A percentile compares a stretch with the other conserved stretches of the same genome.
phyloP scores from a whole-genome alignment of 1,139 yeast species.

The Diutina scorzettiae region DNA sequence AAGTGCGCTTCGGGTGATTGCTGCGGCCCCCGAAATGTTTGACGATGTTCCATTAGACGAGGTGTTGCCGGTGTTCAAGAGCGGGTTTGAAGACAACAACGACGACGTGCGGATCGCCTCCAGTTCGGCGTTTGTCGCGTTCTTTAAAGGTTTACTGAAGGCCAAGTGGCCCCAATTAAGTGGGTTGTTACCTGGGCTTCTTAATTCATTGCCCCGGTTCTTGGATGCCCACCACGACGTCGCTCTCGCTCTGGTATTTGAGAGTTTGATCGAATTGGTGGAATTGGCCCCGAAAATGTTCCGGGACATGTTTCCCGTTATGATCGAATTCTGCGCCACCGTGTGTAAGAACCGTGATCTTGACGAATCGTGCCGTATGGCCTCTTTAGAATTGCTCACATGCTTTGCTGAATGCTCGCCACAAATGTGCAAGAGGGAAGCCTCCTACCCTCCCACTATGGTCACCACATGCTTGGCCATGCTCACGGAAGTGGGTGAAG shows the following conservation, averaged over 20 bases:
- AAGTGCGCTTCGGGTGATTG: conserved; percentile 79
- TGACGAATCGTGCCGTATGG: conserved; percentile 69
- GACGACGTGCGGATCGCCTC: conserved; percentile 88
- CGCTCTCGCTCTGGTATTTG: conserved; percentile 80
- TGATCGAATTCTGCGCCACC: conserved; percentile 71
- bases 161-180: conserved; percentile 65
- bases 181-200: conserved; percentile 67
- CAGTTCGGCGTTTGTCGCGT: conserved; percentile 84
- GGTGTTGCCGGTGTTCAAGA: conserved; percentile 56
- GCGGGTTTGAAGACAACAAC: conserved; percentile 66
- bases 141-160: conserved; percentile 73
- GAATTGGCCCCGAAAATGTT: conserved; percentile 93
- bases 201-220: conserved; percentile 80
- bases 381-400: conserved; percentile 79
- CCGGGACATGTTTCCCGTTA: conserved; percentile 76
- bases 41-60: conserved; percentile 44
- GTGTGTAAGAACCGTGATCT: conserved; percentile 74
- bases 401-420: conserved; percentile 92
- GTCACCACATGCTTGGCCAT: conserved; percentile 60
- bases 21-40: conserved; percentile 73
- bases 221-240: conserved; percentile 67
- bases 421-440: conserved; percentile 80
- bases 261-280: conserved; percentile 78
- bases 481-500: conserved; percentile 89
- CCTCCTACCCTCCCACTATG: conserved; percentile 58